These are phyloP conservation scores for Pseudozyma thailandica DNA, from an alignment of 1,284 basidiomycete species.

Conservation along the genomic window DNA sequence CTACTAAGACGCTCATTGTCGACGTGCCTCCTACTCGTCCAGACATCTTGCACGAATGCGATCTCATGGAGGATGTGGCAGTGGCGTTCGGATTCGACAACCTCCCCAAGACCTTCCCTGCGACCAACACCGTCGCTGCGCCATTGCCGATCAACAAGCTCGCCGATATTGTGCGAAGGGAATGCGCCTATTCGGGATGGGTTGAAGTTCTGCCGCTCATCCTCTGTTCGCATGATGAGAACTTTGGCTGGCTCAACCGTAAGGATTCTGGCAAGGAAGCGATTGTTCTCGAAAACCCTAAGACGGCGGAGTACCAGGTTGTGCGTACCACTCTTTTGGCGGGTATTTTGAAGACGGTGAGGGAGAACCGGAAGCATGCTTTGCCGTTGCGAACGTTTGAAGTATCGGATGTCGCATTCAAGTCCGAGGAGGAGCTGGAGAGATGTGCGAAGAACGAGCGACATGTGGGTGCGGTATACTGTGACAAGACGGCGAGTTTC, in stretches of 20 bases:
- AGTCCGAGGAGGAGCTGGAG: constrained; percentile 77
- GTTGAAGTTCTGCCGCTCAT: constrained; percentile 93
- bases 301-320: constrained; percentile 97
- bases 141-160: constrained; percentile 90
- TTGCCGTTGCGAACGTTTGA: constrained; percentile 95
- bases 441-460: constrained; percentile 87
- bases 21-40: constrained; percentile 89
- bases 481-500: constrained; percentile 95
- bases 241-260: constrained; percentile 91
- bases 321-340: constrained; percentile 94
- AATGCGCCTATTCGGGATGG: constrained; percentile 96
- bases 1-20: constrained; percentile 77
- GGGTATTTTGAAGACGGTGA: constrained; percentile 93
- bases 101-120: constrained; percentile 87
- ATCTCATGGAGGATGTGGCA: constrained; percentile 97
- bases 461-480: constrained; percentile 89
- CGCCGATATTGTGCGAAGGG: constrained; percentile 84
- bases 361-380: constrained; percentile 93
- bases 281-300: constrained; percentile 93
- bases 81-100: constrained; percentile 99
- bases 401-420: constrained; percentile 90
- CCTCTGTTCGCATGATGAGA: constrained; percentile 98
- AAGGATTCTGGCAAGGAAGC: constrained; percentile 82
- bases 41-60: constrained; percentile 97
- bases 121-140: constrained; percentile 94